A percentile compares a stretch with the other conserved stretches of the same genome.
phyloP scores from a whole-genome alignment of 2,329 filamentous ascomycete species.

The Aspergillus sp. region DNA sequence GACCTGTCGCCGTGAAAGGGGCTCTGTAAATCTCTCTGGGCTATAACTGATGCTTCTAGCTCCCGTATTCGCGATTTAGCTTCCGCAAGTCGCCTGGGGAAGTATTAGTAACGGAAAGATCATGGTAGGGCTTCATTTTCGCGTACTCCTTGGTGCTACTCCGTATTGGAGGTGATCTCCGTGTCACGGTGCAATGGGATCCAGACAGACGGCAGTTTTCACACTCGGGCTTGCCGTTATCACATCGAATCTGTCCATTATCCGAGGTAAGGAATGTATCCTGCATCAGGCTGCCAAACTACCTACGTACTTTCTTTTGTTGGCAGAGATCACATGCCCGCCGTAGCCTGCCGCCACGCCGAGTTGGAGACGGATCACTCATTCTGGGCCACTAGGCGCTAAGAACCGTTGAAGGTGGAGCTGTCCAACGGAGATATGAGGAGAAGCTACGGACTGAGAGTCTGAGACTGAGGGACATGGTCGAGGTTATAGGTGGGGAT shows the following conservation, averaged over 20 bases:
- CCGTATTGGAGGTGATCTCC: constrained; percentile 4
- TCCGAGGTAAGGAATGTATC: not conserved
- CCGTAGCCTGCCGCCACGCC: constrained; percentile 12
- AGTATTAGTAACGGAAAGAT: not conserved
- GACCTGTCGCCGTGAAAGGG: not conserved
- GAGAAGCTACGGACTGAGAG: not conserved
- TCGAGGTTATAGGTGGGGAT: not conserved
- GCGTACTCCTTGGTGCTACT: constrained; percentile 23
- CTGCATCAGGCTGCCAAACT: not conserved
- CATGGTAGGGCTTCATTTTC: not conserved
- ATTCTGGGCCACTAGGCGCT: not conserved
- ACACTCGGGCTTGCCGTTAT: constrained; percentile 23
- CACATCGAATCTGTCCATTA: constrained; percentile 25
- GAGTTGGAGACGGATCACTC: not conserved
- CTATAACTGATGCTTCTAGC: constrained; percentile 11
- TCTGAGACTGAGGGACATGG: not conserved
- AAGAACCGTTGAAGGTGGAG: not conserved
- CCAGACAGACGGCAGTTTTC: constrained; percentile 23
- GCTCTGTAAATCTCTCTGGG: not conserved
- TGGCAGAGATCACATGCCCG: constrained; percentile 26
- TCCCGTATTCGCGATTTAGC: constrained; percentile 19
- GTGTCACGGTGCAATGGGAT: constrained; percentile 22
- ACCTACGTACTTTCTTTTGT: constrained; percentile 18
- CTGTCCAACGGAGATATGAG: not conserved
- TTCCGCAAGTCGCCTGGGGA: constrained; percentile 21